Evolutionary conservation across 257 asterid genomes (phyloP).

Genomic region (Gynochthodes officinalis): DNA sequence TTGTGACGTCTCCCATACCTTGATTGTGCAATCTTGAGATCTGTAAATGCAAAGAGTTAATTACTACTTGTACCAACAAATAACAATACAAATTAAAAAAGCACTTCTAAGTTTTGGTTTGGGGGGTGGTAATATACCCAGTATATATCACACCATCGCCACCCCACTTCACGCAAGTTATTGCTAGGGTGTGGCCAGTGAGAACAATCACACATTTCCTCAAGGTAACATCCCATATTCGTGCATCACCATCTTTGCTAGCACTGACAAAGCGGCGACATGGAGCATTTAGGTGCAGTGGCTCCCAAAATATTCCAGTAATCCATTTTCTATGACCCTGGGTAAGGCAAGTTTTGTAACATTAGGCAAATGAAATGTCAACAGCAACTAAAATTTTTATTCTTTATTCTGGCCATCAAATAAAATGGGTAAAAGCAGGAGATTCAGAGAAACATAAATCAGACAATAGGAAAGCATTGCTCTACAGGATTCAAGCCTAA

Average conservation of each 20-base stretch:
- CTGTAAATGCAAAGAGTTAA: slow-evolving; percentile 38
- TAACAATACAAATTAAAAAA: neutral
- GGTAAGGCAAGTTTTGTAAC: slow-evolving; percentile 14
- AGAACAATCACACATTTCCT: slow-evolving; percentile 71
- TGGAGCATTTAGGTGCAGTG: slow-evolving; percentile 85
- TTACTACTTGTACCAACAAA: neutral
- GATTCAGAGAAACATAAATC: neutral
- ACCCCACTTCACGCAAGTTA: slow-evolving; percentile 98
- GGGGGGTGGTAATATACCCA: too few species aligned
- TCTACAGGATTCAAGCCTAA: neutral
- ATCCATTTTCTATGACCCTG: slow-evolving; percentile 99
- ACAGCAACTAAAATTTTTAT: neutral
- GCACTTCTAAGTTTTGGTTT: too few species aligned
- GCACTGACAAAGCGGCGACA: slow-evolving; percentile 91
- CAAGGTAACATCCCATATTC: slow-evolving; percentile 84
- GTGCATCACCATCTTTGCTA: slow-evolving; percentile 98
- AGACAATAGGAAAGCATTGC: neutral
- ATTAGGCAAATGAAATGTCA: slow-evolving; percentile 5
- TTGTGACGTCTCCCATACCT: slow-evolving; percentile 86
- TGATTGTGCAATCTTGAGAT: slow-evolving; percentile 93
- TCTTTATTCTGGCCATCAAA: neutral
- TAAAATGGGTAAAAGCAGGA: neutral
- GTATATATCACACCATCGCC: slow-evolving; percentile 95
- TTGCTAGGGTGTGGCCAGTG: slow-evolving; percentile 87
- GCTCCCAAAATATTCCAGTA: slow-evolving; percentile 98